Percentiles rank a stretch among this genome's conserved stretches.
Conservation (phyloP, 495 filamentous ascomycete species). For the Aspergillus kassunensis region DNA sequence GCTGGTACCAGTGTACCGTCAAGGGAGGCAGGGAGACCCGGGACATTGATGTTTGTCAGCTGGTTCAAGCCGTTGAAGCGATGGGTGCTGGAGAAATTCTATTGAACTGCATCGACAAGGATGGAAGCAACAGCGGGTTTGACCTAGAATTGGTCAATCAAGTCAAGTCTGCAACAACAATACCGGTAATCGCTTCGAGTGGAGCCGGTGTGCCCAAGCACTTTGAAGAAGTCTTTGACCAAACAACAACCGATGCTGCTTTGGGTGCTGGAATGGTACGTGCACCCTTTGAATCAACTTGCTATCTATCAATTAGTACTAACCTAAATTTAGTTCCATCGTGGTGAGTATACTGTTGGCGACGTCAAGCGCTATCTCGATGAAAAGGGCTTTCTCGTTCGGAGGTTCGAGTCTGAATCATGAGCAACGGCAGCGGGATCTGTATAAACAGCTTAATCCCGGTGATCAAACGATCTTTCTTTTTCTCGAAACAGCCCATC, state of each 20-base stretch:
- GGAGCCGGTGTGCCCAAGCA: conserved; percentile 87
- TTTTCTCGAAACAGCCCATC: background rate
- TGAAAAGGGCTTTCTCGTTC: conserved; percentile 66
- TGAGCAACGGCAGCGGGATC: conserved; percentile 10
- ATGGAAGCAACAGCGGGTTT: conserved; percentile 92
- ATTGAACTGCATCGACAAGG: conserved; percentile 95
- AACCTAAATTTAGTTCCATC: conserved; percentile 64
- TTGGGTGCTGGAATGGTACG: conserved; percentile 89
- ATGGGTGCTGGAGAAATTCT: conserved; percentile 95
- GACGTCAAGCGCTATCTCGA: conserved; percentile 85
- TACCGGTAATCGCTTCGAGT: conserved; percentile 93
- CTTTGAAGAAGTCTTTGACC: conserved; percentile 84
- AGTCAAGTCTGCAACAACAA: conserved; percentile 78
- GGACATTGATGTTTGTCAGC: conserved; percentile 84
- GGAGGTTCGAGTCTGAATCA: conserved; percentile 60
- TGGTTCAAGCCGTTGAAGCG: conserved; percentile 85
- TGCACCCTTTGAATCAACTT: background rate
- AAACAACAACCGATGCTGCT: conserved; percentile 86
- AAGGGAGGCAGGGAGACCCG: conserved; percentile 89
- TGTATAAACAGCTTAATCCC: background rate
- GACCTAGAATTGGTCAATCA: conserved; percentile 86
- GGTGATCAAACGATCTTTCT: background rate
- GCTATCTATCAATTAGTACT: conserved; percentile 6
- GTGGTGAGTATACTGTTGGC: conserved; percentile 88
- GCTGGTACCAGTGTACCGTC: conserved; percentile 98